These are phyloP conservation scores for Hydnomerulius pinastri DNA, from an alignment of 768 basidiomycete genomes.

Conservation along the genomic window DNA sequence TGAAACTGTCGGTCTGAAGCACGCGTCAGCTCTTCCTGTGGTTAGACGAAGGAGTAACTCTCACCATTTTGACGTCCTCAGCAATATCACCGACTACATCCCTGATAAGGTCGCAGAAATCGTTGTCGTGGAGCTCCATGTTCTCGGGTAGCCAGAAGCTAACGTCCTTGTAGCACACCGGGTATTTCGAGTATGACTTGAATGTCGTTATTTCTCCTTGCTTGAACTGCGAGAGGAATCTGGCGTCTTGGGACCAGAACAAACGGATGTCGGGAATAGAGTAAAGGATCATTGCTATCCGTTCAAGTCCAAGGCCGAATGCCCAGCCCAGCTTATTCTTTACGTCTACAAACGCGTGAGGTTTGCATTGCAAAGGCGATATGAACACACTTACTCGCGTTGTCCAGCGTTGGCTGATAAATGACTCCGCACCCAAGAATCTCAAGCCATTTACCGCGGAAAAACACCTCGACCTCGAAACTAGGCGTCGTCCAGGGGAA, in stretches of 20 bases:
- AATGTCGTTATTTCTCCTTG: constrained; percentile 78
- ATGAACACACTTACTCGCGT: constrained; percentile 63
- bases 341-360: constrained; percentile 52
- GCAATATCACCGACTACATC: constrained; percentile 91
- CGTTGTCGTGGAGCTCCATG: constrained; percentile 82
- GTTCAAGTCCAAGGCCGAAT: constrained; percentile 94
- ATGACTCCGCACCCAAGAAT: constrained; percentile 94
- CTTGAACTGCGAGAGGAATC: constrained; percentile 87
- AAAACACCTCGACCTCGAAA: constrained; percentile 97
- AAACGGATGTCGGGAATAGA: constrained; percentile 96
- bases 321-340: constrained; percentile 93
- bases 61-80: constrained; percentile 84
- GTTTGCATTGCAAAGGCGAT: background rate
- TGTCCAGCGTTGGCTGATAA: constrained; percentile 83
- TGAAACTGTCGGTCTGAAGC: constrained; percentile 86
- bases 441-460: constrained; percentile 95
- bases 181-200: constrained; percentile 91
- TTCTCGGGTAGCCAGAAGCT: constrained; percentile 85
- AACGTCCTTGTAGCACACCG: constrained; percentile 90
- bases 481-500: constrained; percentile 99
- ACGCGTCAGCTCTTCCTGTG: constrained; percentile 7
- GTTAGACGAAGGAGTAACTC: constrained; percentile 16
- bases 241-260: constrained; percentile 91
- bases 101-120: constrained; percentile 93
- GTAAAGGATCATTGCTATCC: constrained; percentile 97